Evolutionary conservation across 345 rosid genomes (phyloP), one percentile per base, ranked within the genome.

Genomic region (Lepidium africanum): DNA sequence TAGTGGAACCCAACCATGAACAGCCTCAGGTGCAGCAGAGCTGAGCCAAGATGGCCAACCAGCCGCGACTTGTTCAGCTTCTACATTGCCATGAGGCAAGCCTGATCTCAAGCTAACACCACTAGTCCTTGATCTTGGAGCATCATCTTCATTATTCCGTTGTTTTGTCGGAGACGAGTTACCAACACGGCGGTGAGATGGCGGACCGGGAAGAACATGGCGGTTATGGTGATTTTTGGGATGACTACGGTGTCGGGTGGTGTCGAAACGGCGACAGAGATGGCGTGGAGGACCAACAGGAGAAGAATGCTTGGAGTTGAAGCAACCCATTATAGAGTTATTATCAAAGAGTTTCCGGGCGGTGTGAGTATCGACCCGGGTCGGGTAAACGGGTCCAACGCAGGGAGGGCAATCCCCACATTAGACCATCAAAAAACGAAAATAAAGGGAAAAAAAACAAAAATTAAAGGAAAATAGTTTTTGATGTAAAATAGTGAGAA

Each of bases 21-120:
- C 82, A 40, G 92, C 92, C 61, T 86, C 92, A 2, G 79, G 80
- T 10, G 96, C 90, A 2, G 87, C 85, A 7, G 90, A 65, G 37
- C 83, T 86, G 36, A 89, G 87, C 92, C 96, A 89, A 13, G 88
- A 60, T 1, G 92, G 96, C 96, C 96, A 89, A 3, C 92, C 96
- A 35, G 84, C 92, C 6, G 90, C 87, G 27, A 79, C 75, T 72
- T 82, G 81, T 67, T 89, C 96, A 2, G 82, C 92, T 72, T 74
- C 83, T 35, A 81, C 84, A 72, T 74, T 49, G n/a, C 86, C 71
- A 15, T 69, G 75, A 1, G 90, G 49, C 46, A 81, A 49, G 15
- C 85, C 85, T 11, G 82, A 65, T 71, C 78, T 79, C 9, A 81
- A n/a, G 67, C 79, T 79, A 47, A 81, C 55, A 30, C 76, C 78